phyloP scores from a whole-genome alignment of 108 stramenopile genomes.

The Fragilariopsis cylindrus region DNA sequence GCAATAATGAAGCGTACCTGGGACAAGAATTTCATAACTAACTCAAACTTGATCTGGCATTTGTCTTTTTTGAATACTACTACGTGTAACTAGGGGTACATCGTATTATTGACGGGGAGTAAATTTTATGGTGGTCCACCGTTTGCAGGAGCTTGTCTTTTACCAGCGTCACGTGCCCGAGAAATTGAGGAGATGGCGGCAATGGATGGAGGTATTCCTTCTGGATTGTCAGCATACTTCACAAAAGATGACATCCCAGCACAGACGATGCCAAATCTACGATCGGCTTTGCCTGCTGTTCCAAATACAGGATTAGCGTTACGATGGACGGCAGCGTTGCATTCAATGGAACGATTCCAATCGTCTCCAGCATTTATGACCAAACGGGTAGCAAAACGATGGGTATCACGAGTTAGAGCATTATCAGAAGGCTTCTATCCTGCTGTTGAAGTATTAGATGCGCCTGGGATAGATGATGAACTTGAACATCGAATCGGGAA shows the following conservation, averaged over 20 bases:
- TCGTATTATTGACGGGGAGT: not conserved
- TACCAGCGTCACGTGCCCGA: not conserved
- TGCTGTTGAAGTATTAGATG: not conserved
- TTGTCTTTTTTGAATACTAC: no score
- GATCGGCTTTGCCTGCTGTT: not conserved
- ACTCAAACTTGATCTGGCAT: no score
- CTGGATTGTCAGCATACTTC: not conserved
- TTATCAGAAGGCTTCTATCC: not conserved
- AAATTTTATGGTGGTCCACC: not conserved
- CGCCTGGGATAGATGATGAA: not conserved
- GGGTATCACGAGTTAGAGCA: not conserved
- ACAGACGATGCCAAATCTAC: not conserved
- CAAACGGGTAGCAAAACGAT: not conserved
- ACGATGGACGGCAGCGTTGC: not conserved
- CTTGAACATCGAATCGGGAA: not conserved
- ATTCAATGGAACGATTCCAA: not conserved
- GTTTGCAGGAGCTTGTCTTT: not conserved
- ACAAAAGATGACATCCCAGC: not conserved
- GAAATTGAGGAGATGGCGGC: not conserved
- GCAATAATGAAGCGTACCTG: no score
- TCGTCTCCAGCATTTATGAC: not conserved
- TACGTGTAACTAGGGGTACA: not conserved
- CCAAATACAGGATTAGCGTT: not conserved
- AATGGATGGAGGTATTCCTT: not conserved
- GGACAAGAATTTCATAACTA: no score